phyloP scores from a whole-genome alignment of 192 early-diverging fungal genomes.

The Cetraspora pellucida region DNA sequence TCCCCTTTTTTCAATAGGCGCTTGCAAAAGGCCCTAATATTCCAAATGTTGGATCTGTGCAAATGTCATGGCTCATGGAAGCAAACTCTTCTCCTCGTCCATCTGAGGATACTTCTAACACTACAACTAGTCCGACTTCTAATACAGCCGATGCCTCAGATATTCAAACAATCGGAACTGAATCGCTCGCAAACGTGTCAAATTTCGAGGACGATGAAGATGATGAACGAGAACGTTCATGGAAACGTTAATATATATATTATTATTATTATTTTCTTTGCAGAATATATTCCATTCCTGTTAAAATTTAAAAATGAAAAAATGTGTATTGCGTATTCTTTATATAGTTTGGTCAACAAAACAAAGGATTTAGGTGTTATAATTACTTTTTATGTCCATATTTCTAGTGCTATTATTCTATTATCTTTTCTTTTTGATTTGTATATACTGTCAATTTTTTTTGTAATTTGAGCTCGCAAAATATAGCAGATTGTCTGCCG shows the following conservation, averaged over 20 bases:
- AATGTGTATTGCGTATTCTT: not conserved
- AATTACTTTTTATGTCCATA: not conserved
- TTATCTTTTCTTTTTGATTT: not conserved
- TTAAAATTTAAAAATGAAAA: not conserved
- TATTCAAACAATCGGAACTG: not conserved
- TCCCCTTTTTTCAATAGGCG: slow-evolving; percentile 22
- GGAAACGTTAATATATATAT: slow-evolving; percentile 42
- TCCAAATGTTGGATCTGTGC: slow-evolving; percentile 29
- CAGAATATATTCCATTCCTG: not conserved
- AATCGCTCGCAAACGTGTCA: not conserved
- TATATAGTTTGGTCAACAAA: not conserved
- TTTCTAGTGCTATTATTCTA: not conserved
- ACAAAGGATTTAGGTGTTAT: not conserved
- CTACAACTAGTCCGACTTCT: not conserved
- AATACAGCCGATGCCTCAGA: not conserved
- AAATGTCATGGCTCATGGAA: slow-evolving; percentile 40
- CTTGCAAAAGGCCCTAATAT: slow-evolving; percentile 37
- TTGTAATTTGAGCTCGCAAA: not conserved
- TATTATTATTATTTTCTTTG: not conserved
- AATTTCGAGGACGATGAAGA: slow-evolving; percentile 37
- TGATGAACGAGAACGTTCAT: slow-evolving; percentile 44
- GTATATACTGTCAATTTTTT: not conserved
- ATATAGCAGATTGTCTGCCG: not conserved
- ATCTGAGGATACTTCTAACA: slow-evolving; percentile 36
- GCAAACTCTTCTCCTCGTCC: slow-evolving; percentile 18